Evolutionary conservation across 768 basidiomycete species (phyloP).

Genomic region (Fomitopsis pulvina): DNA sequence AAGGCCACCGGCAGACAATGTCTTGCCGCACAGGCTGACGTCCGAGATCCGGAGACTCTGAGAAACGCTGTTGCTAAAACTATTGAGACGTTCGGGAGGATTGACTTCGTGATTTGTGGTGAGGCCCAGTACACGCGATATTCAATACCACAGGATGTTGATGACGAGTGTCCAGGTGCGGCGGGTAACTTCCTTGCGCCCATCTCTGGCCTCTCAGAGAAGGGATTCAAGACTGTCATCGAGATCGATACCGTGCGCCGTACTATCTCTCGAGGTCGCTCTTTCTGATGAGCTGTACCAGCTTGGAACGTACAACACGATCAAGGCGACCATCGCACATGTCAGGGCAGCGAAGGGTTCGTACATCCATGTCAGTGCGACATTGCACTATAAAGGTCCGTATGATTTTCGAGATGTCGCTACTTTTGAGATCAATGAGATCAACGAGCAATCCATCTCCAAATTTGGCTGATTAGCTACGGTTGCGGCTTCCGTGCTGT

Average conservation of each 20-base stretch:
- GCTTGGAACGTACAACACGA: constrained; percentile 91
- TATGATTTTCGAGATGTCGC: too few species aligned
- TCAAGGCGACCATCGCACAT: constrained; percentile 83
- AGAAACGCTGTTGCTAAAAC: constrained; percentile 70
- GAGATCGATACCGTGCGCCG: constrained; percentile 87
- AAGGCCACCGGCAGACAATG: constrained; percentile 64
- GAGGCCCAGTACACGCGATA: constrained; percentile 20
- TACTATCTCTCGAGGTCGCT: background rate
- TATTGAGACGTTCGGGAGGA: constrained; percentile 71
- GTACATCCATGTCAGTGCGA: constrained; percentile 87
- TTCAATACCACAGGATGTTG: background rate
- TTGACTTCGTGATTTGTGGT: constrained; percentile 97
- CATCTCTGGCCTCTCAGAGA: constrained; percentile 76
- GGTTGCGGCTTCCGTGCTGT: background rate
- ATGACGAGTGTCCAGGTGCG: constrained; percentile 47
- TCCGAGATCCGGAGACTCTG: constrained; percentile 68
- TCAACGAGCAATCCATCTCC: too few species aligned
- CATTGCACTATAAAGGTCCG: constrained; percentile 77
- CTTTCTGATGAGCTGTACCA: constrained; percentile 22
- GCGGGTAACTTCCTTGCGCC: constrained; percentile 96
- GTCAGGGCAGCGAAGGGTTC: constrained; percentile 68
- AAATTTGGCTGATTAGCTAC: too few species aligned
- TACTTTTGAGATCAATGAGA: too few species aligned
- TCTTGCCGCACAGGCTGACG: constrained; percentile 73
- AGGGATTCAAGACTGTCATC: constrained; percentile 87